These are phyloP conservation scores for Pneumocystis wakefieldiae DNA, from an alignment of 1,139 yeast genomes.

Conservation along the genomic window DNA sequence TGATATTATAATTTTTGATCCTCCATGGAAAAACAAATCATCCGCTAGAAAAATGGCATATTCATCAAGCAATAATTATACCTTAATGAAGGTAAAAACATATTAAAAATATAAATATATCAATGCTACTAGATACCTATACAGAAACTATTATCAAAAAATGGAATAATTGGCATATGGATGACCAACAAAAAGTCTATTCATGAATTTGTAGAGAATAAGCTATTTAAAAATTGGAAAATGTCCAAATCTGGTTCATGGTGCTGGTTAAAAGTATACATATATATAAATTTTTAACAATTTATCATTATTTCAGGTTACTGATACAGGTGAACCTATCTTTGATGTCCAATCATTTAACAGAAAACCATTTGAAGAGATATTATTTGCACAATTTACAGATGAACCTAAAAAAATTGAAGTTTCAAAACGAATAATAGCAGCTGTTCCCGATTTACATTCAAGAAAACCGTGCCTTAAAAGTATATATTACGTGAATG, in stretches of 20 bases:
- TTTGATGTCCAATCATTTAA: slow-evolving; percentile 4
- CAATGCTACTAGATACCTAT: not conserved
- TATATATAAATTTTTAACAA: not conserved
- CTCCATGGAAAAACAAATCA: slow-evolving; percentile 1
- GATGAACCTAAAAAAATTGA: not conserved
- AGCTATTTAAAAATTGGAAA: not conserved
- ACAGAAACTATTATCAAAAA: not conserved
- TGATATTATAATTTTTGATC: not conserved
- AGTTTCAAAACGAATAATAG: not conserved
- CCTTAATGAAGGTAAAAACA: not conserved
- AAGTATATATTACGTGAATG: not conserved
- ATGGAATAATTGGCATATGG: not conserved
- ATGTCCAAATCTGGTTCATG: not conserved
- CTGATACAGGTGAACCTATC: slow-evolving; percentile 5
- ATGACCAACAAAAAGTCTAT: not conserved
- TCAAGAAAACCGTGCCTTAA: not conserved
- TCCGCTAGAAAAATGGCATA: not conserved
- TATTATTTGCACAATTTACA: slow-evolving; percentile 1
- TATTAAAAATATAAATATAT: not conserved
- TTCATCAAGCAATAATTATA: not conserved
- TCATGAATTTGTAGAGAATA: slow-evolving; percentile 1
- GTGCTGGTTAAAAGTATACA: slow-evolving; percentile 1
- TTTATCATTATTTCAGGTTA: not conserved
- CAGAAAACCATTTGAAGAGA: slow-evolving; percentile 6
- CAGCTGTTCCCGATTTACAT: not conserved